Conservation (phyloP, 2,329 filamentous ascomycete genomes). For the Cladosporium sp. region DNA sequence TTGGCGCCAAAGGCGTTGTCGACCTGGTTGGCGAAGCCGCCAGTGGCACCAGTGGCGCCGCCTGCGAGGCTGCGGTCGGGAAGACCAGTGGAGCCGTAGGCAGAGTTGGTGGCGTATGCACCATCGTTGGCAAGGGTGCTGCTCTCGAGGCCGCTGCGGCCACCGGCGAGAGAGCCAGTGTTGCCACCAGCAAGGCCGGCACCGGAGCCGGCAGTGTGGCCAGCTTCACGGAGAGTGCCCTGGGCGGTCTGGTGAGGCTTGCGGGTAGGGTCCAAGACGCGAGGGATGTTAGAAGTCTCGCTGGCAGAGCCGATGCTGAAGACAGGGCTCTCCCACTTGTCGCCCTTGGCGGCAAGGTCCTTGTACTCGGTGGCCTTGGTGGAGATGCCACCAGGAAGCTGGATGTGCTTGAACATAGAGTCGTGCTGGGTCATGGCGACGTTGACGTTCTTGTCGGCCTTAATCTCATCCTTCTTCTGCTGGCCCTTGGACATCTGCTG, state of each 20-base stretch:
- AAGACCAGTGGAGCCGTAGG: constrained; percentile 10
- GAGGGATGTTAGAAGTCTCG: constrained; percentile 68
- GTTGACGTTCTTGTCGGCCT: constrained; percentile 70
- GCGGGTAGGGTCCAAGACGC: constrained; percentile 49
- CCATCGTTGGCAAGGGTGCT: constrained; percentile 18
- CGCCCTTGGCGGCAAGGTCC: constrained; percentile 79
- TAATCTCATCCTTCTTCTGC: constrained; percentile 62
- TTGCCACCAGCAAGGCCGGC: constrained; percentile 9
- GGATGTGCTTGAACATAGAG: constrained; percentile 85
- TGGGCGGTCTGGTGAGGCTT: constrained; percentile 53
- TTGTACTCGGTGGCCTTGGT: constrained; percentile 93
- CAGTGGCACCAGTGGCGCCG: constrained; percentile 21
- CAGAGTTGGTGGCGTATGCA: background rate
- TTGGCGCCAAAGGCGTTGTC: constrained; percentile 36
- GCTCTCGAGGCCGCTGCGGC: constrained; percentile 12
- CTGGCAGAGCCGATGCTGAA: constrained; percentile 80
- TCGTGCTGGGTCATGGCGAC: constrained; percentile 82
- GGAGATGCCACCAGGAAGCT: constrained; percentile 81
- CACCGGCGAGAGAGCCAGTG: constrained; percentile 15
- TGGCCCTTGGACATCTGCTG: constrained; percentile 70
- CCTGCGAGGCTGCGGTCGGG: constrained; percentile 14
- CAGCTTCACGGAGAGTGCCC: constrained; percentile 12
- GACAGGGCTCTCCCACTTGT: constrained; percentile 90
- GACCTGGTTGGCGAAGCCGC: constrained; percentile 41
- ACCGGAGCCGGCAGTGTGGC: constrained; percentile 9